Percentiles rank a stretch among this genome's conserved stretches.
Evolutionary conservation across 2,329 filamentous ascomycete genomes (phyloP).

Genomic region (Sporothrix inflata): DNA sequence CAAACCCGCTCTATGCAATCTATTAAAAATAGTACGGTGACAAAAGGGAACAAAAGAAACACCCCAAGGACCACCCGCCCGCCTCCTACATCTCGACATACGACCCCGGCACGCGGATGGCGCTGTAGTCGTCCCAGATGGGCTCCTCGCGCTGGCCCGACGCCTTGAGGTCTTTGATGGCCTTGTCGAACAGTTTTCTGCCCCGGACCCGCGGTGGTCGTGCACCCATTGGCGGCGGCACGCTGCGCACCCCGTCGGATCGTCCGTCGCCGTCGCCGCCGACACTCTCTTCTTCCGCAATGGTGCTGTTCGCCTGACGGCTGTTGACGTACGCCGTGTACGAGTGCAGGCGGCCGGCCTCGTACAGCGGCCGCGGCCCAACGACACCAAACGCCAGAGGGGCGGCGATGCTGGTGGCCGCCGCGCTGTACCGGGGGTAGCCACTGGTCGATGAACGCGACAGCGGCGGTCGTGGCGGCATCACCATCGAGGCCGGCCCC

Average conservation of each 20-base stretch:
- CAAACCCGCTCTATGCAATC: constrained; percentile 14
- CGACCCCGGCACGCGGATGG: constrained; percentile 28
- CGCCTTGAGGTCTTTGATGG: constrained; percentile 28
- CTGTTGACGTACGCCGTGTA: constrained; percentile 17
- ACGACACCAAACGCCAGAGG: constrained; percentile 12
- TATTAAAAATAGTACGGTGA: neutral
- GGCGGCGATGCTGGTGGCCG: neutral
- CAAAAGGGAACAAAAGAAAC: neutral
- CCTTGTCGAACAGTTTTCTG: constrained; percentile 32
- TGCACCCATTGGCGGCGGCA: constrained; percentile 6
- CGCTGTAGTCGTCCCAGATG: constrained; percentile 24
- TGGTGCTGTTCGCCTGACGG: neutral
- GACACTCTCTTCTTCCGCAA: neutral
- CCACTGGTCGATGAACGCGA: neutral
- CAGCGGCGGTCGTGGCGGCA: constrained; percentile 11
- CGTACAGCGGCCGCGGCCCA: constrained; percentile 21
- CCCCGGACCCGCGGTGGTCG: constrained; percentile 10
- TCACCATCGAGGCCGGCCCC: neutral
- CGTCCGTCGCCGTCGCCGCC: neutral
- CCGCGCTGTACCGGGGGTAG: neutral
- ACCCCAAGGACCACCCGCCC: neutral
- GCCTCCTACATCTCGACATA: constrained; percentile 8
- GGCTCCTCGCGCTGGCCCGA: neutral
- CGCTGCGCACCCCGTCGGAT: neutral
- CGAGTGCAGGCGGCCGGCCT: constrained; percentile 17